These are phyloP conservation scores for Alloteropsis angusta DNA, from an alignment of 202 grass and related monocot genomes.

Conservation along the genomic window DNA sequence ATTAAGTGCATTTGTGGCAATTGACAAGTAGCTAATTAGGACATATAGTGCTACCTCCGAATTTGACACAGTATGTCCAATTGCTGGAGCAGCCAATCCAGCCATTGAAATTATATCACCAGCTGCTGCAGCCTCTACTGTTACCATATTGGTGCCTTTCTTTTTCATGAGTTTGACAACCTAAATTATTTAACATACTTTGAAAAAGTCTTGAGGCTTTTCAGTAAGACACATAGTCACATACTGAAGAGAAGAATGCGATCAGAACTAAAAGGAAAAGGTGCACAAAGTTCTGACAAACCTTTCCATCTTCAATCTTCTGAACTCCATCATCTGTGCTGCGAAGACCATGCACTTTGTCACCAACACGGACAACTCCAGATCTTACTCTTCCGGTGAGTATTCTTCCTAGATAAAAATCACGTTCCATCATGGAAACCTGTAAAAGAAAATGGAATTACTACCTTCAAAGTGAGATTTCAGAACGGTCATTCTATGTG, in stretches of 20 bases:
- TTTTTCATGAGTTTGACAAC: constrained; percentile 98
- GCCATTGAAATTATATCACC: constrained; percentile 98
- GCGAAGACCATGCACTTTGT: constrained; percentile 81
- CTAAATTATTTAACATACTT: constrained; percentile 38
- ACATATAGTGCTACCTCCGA: constrained; percentile 43
- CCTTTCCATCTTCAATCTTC: constrained; percentile 99
- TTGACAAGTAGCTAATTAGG: constrained; percentile 18
- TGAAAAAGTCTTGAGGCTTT: not conserved
- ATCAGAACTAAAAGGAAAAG: not conserved
- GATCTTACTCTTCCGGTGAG: constrained; percentile 86
- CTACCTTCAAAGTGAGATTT: constrained; percentile 3
- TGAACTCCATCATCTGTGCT: constrained; percentile 65
- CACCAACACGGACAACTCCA: constrained; percentile 69
- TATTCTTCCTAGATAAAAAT: constrained; percentile 98
- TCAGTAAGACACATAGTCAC: constrained; percentile 3
- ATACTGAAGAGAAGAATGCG: constrained; percentile 11
- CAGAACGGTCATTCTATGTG: not conserved
- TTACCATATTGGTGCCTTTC: constrained; percentile 79
- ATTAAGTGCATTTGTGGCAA: constrained; percentile 12
- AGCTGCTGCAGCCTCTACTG: constrained; percentile 75
- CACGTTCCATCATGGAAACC: constrained; percentile 99
- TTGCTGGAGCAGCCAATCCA: constrained; percentile 83
- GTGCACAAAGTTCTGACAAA: constrained; percentile 21
- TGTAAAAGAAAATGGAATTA: constrained; percentile 37
- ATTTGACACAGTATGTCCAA: constrained; percentile 95